Evolutionary conservation across 2,329 filamentous ascomycete species (phyloP), one percentile per base, ranked within the genome.

Genomic region (Lasiodiplodia sp.): DNA sequence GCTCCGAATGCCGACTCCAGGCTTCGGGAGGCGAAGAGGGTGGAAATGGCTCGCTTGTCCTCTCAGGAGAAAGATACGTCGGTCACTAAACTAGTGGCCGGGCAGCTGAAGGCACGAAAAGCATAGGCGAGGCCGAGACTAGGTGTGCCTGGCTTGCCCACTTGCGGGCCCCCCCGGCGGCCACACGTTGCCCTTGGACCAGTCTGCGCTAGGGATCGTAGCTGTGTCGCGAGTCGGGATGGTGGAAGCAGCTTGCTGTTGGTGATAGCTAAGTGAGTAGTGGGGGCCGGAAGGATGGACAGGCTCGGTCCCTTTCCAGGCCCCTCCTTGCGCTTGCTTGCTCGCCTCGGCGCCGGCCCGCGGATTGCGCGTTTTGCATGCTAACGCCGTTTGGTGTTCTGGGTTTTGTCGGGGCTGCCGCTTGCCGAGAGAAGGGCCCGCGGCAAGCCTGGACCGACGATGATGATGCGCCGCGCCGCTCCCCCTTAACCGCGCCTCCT

Each of bases 121-220:
- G 58, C 11, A 38, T 52, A 64, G 60, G 60, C 60, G 60, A 64
- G 44, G 60, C 60, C 60, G 60, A 64, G 47, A 64, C 60, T 16
- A 49, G 60, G 60, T 52, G 31, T 25, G n/a, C 60, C 60, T 52
- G 28, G 60, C 44, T 16, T 49, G 60, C 14, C 34, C 47, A 21
- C 28, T 25, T 64, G 44, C 60, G 44, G 47, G 44, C 40, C 23
- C 58, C 40, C 21, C 40, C 23, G 28, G 57, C 57, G 31, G 31
- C 31, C 31, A 11, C 31, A 25, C 28, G 28, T 12, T 21, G 55
- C 34, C 34, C 47, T 47, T 21, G 34, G 18, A 23, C 44, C 16
- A 60, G 7, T n/a, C 18, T 8, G n/a, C 10, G 53, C 23, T 31
- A 14, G 51, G 31, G 31, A 34, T 34, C 31, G n/a, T 56, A 4